Evolutionary conservation across 352 stramenopile species (phyloP).

Genomic region (Phytophthora melonis): DNA sequence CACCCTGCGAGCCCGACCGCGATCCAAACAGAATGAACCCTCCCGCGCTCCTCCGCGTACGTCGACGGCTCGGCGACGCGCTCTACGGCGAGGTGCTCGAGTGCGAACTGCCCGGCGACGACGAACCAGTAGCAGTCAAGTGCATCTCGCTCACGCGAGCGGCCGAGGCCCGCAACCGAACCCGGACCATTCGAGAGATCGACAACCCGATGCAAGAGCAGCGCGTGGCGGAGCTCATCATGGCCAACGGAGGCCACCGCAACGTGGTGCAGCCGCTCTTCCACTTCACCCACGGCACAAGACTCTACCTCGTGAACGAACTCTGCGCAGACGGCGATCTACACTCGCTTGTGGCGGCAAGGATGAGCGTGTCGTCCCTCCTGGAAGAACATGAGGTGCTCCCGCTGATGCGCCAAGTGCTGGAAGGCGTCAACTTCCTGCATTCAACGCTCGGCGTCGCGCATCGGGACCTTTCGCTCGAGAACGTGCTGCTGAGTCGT

Average conservation of each 20-base stretch:
- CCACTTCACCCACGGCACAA: slow-evolving; percentile 28
- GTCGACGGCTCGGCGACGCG: slow-evolving; percentile 24
- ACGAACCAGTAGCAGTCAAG: slow-evolving; percentile 38
- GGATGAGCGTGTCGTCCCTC: slow-evolving; percentile 7
- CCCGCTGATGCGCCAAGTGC: slow-evolving; percentile 50
- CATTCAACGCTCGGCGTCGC: slow-evolving; percentile 48
- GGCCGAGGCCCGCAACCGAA: slow-evolving; percentile 11
- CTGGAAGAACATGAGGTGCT: slow-evolving; percentile 42
- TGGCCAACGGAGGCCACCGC: slow-evolving; percentile 31
- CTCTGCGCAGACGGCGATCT: slow-evolving; percentile 63
- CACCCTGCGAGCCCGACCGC: slow-evolving; percentile 4
- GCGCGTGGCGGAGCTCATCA: slow-evolving; percentile 13
- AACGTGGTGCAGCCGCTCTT: slow-evolving; percentile 45
- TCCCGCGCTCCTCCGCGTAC: slow-evolving; percentile 21
- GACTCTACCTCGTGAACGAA: slow-evolving; percentile 58
- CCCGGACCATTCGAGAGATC: slow-evolving; percentile 17
- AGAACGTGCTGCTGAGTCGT: slow-evolving; percentile 56
- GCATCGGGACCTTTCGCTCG: slow-evolving; percentile 44
- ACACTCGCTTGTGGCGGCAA: slow-evolving; percentile 35
- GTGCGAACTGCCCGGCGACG: slow-evolving; percentile 23
- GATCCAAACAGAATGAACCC: slow-evolving; percentile 1
- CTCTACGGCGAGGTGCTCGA: slow-evolving; percentile 46
- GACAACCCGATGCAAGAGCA: slow-evolving; percentile 44
- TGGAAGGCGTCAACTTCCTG: slow-evolving; percentile 51
- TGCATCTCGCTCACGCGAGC: slow-evolving; percentile 34